Evolutionary conservation across 164 flowering plant species (phyloP), one percentile per base, ranked within the genome.

Genomic region (Akebia trifoliata): DNA sequence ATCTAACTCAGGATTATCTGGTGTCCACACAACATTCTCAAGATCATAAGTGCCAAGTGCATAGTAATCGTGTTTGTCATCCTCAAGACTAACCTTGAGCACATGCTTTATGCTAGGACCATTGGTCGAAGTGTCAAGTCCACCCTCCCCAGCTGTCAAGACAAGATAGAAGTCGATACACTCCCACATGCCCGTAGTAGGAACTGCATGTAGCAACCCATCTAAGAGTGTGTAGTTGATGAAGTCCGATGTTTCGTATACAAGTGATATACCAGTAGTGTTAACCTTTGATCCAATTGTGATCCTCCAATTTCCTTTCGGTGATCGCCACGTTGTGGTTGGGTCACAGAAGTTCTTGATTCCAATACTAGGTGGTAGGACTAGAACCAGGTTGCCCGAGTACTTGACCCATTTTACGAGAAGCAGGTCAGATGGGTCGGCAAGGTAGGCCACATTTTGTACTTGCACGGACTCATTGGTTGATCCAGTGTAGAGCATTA

Each of bases 161-260:
- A 91, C 83, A 0, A 96, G 97, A 60, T 64, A 91, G 34, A 91
- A 84, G 68, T 91, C 97, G 18, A 91, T 78, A 46, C 97, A 91
- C 69, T 91, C 97, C 97, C 97, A 91, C 96, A 84, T 86, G 8
- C 97, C 97, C 1, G 96, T 86, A 12, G 74, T 82, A 1, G 73
- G 72, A 22, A 88, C 94, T 1, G 69, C 75, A 55, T 88, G 90
- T 11, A 88, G 61, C 1, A 70, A 39, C 6, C 68, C 76, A 6
- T 76, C 74, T 22, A 72, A 5, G 15, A 63, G 66, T 50, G 71
- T 73, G 57, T 60, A 91, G n/a, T 22, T 69, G 4, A 43, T 67
- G 75, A 91, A 91, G 61, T 91, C 84, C 12, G 44, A 38, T 0
- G 96, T 91, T 22, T 82, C 71, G 57, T 88, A 91, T 1, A 84